phyloP scores from a whole-genome alignment of 2,329 filamentous ascomycete species.

The Aschersonia sp. region DNA sequence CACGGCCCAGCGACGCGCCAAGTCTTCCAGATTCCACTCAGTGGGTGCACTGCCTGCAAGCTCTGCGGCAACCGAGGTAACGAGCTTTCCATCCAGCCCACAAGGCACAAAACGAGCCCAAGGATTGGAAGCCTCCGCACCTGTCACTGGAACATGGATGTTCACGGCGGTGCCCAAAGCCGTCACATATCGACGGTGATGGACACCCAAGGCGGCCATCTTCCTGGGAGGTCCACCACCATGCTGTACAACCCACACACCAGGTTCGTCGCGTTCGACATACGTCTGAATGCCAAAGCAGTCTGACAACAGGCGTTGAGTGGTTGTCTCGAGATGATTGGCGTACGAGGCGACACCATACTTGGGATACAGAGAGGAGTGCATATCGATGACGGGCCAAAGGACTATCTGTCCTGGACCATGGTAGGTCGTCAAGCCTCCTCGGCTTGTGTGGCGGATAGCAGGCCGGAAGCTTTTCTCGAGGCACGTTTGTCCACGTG shows the following conservation, averaged over 20 bases:
- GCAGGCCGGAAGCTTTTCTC: conserved; percentile 30
- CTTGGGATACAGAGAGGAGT: conserved; percentile 34
- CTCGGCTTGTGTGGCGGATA: conserved; percentile 62
- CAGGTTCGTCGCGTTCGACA: conserved; percentile 60
- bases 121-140: conserved; percentile 26
- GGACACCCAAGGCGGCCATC: conserved; percentile 86
- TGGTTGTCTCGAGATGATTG: conserved; percentile 59
- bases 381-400: conserved; percentile 84
- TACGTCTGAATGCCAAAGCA: conserved; percentile 43
- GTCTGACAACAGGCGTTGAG: conserved; percentile 47
- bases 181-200: conserved; percentile 70
- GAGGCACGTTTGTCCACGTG: conserved; percentile 13
- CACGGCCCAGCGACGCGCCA: conserved; percentile 18
- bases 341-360: conserved; percentile 67
- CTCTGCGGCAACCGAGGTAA: conserved; percentile 58
- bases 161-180: conserved; percentile 78
- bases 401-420: conserved; percentile 84
- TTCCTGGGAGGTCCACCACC: conserved; percentile 36
- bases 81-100: conserved; percentile 64
- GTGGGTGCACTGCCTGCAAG: conserved; percentile 9
- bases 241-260: conserved; percentile 54
- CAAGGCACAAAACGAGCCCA: conserved; percentile 74
- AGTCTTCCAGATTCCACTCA: conserved; percentile 12
- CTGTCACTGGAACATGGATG: conserved; percentile 42
- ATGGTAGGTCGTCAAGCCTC: conserved; percentile 89